Conservation (phyloP, 2,329 filamentous ascomycete species). For the Xylariaceae sp. region DNA sequence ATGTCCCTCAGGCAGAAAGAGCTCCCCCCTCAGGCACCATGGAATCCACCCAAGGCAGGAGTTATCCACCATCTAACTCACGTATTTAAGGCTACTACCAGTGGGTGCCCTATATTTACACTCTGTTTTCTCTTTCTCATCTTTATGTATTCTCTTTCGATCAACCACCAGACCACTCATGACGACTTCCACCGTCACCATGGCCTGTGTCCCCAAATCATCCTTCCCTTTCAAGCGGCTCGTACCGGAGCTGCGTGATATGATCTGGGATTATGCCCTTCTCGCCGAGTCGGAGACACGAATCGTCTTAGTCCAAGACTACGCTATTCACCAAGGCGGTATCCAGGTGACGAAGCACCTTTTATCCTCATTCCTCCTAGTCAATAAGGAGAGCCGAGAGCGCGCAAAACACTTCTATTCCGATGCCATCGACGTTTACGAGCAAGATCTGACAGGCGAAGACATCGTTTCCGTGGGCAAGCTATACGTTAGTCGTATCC, state of each 20-base stretch:
- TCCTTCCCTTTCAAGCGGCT: not conserved
- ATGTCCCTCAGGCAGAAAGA: too few relatives aligned
- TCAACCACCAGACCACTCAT: too few relatives aligned
- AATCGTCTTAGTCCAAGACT: not conserved
- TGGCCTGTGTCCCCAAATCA: not conserved
- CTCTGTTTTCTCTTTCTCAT: too few relatives aligned
- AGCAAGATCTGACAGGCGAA: not conserved
- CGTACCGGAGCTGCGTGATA: not conserved
- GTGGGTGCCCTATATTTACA: too few relatives aligned
- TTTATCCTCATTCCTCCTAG: not conserved
- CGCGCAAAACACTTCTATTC: constrained; percentile 2
- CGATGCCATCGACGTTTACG: not conserved
- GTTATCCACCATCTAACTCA: too few relatives aligned
- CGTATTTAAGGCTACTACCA: too few relatives aligned
- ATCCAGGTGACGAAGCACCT: not conserved
- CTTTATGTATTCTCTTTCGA: not conserved
- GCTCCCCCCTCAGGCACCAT: too few relatives aligned
- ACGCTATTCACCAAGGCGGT: not conserved
- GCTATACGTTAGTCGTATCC: not conserved
- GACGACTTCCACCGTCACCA: too few relatives aligned
- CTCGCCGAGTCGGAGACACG: not conserved
- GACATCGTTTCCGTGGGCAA: not conserved
- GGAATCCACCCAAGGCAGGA: too few relatives aligned
- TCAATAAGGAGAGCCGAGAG: not conserved
- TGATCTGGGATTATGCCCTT: not conserved